Conservation (phyloP, 768 basidiomycete genomes). For the Leccinellum luteum region DNA sequence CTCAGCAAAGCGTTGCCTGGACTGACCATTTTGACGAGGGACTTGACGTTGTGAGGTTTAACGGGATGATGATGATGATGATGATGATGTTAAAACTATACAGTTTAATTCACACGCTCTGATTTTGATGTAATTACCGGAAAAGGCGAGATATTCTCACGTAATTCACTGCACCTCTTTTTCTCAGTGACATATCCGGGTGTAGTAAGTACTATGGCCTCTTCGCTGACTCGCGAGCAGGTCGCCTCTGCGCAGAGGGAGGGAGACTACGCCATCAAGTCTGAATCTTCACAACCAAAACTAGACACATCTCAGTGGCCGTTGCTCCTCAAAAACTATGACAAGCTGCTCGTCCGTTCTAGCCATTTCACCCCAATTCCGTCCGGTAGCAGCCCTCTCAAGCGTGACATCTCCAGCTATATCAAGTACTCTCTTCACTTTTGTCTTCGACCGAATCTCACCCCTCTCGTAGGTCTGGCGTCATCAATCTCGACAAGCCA, state of each 20-base stretch:
- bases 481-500: slow-evolving; percentile 99
- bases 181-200: too few species aligned
- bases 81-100: slow-evolving; percentile 44
- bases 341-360: slow-evolving; percentile 91
- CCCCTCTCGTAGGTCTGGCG: slow-evolving; percentile 71
- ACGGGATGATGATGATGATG: slow-evolving; percentile 3
- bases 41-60: background rate
- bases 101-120: slow-evolving; percentile 36
- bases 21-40: slow-evolving; percentile 70
- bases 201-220: slow-evolving; percentile 20
- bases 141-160: slow-evolving; percentile 14
- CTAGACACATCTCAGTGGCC: slow-evolving; percentile 98
- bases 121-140: slow-evolving; percentile 10
- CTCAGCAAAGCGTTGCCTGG: slow-evolving; percentile 83
- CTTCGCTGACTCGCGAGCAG: slow-evolving; percentile 56
- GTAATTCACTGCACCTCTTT: too few species aligned
- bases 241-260: slow-evolving; percentile 71
- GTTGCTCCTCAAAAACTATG: slow-evolving; percentile 96
- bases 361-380: slow-evolving; percentile 99
- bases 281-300: slow-evolving; percentile 67
- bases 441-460: slow-evolving; percentile 1
- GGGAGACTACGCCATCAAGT: slow-evolving; percentile 80
- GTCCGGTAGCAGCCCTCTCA: slow-evolving; percentile 88
- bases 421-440: slow-evolving; percentile 60
- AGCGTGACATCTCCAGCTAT: slow-evolving; percentile 88